Percentiles rank a stretch among this genome's conserved stretches.
These are phyloP conservation scores for Coemansia pectinata DNA, from an alignment of 192 early-diverging fungal genomes.

Conservation along the genomic window DNA sequence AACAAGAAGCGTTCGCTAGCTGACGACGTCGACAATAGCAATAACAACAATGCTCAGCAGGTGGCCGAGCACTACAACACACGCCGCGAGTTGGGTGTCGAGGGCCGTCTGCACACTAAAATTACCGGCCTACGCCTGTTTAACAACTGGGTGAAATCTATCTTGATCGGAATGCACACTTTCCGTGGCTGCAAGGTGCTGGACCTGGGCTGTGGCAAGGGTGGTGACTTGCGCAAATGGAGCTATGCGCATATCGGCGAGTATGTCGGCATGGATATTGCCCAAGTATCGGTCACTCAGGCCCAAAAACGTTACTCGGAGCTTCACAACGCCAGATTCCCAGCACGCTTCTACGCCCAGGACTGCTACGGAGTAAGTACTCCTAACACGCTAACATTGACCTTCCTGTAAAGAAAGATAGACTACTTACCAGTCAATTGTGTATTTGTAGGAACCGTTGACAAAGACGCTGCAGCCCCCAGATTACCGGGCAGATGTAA, in stretches of 20 bases:
- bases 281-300: conserved; percentile 81
- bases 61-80: conserved; percentile 84
- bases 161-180: conserved; percentile 76
- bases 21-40: conserved; percentile 8
- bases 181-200: conserved; percentile 63
- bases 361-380: conserved; percentile 77
- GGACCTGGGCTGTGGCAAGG: conserved; percentile 95
- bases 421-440: not conserved
- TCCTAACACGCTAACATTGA: not conserved
- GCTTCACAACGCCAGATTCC: conserved; percentile 61
- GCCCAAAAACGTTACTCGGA: conserved; percentile 67
- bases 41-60: conserved; percentile 24
- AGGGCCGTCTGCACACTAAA: conserved; percentile 73
- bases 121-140: conserved; percentile 87
- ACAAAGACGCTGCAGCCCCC: conserved; percentile 59
- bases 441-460: conserved; percentile 53
- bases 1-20: not conserved
- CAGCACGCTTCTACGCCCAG: conserved; percentile 75
- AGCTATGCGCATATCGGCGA: conserved; percentile 68
- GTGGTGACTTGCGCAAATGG: conserved; percentile 87
- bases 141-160: conserved; percentile 97
- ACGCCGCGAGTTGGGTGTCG: conserved; percentile 76
- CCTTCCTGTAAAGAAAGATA: not conserved
- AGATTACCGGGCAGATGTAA: conserved; percentile 70
- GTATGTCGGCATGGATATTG: conserved; percentile 89